Evolutionary conservation across 176 grass and related monocot species (phyloP).

Genomic region (Stipa capillata): DNA sequence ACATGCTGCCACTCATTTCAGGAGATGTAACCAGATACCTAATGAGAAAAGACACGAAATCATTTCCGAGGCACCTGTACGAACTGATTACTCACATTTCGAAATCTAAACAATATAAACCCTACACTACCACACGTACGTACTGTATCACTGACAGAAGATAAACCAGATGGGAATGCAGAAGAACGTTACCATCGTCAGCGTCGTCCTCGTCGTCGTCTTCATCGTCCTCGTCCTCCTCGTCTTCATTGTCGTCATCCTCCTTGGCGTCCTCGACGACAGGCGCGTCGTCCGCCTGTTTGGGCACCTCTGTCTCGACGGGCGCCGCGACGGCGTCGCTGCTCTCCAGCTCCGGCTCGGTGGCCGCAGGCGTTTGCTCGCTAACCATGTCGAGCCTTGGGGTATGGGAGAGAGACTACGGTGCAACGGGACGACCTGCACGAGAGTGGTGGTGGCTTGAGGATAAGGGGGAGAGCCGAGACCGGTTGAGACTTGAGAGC

Average conservation of each 20-base stretch:
- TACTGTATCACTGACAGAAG: neutral
- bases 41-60: neutral
- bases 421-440: too few species aligned
- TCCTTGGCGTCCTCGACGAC: conserved; percentile 74
- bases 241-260: conserved; percentile 33
- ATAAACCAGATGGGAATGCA: neutral
- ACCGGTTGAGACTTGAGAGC: too few species aligned
- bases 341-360: conserved; percentile 27
- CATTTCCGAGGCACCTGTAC: neutral
- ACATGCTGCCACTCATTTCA: neutral
- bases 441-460: too few species aligned
- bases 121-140: too few species aligned
- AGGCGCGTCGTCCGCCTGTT: conserved; percentile 44
- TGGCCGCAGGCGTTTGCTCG: conserved; percentile 24
- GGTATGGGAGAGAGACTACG: too few species aligned
- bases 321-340: neutral
- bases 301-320: conserved; percentile 7
- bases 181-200: conserved; percentile 5
- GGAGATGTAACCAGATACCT: too few species aligned
- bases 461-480: too few species aligned
- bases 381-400: conserved; percentile 28
- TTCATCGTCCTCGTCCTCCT: conserved; percentile 26
- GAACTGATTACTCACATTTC: neutral
- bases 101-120: neutral
- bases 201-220: conserved; percentile 13